Evolutionary conservation across 805 yeast species (phyloP).

Genomic region (Ogataea sp.): DNA sequence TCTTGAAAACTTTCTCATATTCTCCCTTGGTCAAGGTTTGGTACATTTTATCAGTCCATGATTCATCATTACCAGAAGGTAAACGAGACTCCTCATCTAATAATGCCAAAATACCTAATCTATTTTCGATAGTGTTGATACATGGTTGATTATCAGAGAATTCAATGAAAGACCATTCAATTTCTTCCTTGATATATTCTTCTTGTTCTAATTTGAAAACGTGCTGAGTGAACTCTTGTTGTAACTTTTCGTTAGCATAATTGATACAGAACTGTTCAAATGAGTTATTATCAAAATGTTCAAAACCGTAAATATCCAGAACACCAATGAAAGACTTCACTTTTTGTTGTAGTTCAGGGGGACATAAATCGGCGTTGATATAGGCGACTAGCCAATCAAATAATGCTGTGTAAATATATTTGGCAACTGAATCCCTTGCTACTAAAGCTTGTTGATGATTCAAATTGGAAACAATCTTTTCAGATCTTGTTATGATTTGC

Average conservation of each 20-base stretch:
- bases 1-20: constrained; percentile 68
- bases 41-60: constrained; percentile 87
- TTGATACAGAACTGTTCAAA: constrained; percentile 97
- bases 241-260: constrained; percentile 93
- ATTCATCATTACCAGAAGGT: constrained; percentile 88
- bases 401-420: constrained; percentile 83
- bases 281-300: constrained; percentile 88
- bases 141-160: constrained; percentile 97
- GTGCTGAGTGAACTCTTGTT: constrained; percentile 95
- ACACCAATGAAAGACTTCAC: constrained; percentile 85
- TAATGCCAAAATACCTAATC: constrained; percentile 77
- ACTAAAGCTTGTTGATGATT: constrained; percentile 79
- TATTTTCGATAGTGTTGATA: constrained; percentile 83
- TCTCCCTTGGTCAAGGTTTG: constrained; percentile 77
- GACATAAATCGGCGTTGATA: constrained; percentile 75
- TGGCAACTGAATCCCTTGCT: constrained; percentile 95
- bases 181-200: constrained; percentile 85
- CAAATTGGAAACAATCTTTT: constrained; percentile 79
- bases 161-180: constrained; percentile 95
- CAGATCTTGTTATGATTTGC: constrained; percentile 87
- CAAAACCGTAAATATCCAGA: constrained; percentile 95
- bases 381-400: constrained; percentile 92
- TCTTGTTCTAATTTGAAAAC: constrained; percentile 96
- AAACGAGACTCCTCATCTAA: constrained; percentile 93
- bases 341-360: constrained; percentile 53